phyloP scores from a whole-genome alignment of 1,284 basidiomycete species.

The Coriolopsis trogii region DNA sequence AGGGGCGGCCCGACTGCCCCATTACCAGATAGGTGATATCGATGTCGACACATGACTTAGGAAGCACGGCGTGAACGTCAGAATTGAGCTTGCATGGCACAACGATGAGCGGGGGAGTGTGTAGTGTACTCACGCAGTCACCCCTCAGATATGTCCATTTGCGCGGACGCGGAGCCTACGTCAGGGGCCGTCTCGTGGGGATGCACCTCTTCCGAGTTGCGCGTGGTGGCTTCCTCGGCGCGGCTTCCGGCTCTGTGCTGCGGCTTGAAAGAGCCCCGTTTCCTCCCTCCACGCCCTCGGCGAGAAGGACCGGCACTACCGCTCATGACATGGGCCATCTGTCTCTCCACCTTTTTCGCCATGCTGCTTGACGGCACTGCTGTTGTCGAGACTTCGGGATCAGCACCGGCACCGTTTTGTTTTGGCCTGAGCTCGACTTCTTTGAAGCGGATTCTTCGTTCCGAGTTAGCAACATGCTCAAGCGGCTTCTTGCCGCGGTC shows the following conservation, averaged over 20 bases:
- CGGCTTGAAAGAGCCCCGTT: slow-evolving; percentile 13
- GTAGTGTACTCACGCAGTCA: background rate
- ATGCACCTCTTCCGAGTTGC: background rate
- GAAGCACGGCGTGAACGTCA: slow-evolving; percentile 9
- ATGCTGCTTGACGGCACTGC: slow-evolving; percentile 12
- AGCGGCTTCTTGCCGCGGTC: slow-evolving; percentile 52
- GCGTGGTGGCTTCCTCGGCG: background rate
- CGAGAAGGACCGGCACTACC: slow-evolving; percentile 15
- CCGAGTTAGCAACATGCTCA: slow-evolving; percentile 56
- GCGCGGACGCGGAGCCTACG: slow-evolving; percentile 5
- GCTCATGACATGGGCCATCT: slow-evolving; percentile 23
- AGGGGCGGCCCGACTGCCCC: too few relatives aligned
- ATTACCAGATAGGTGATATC: too few relatives aligned
- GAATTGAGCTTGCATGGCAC: slow-evolving; percentile 14
- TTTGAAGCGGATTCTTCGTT: slow-evolving; percentile 65
- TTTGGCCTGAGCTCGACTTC: slow-evolving; percentile 59
- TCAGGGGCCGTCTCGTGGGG: background rate
- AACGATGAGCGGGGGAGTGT: background rate
- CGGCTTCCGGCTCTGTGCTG: slow-evolving; percentile 5
- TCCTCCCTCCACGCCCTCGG: slow-evolving; percentile 20
- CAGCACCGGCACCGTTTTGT: slow-evolving; percentile 4
- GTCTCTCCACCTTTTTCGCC: slow-evolving; percentile 21
- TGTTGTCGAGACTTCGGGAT: slow-evolving; percentile 1
- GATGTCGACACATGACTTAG: too few relatives aligned
- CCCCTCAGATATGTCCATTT: slow-evolving; percentile 15